A percentile compares a stretch with the other conserved stretches of the same genome.
phyloP scores from a whole-genome alignment of 2,329 filamentous ascomycete genomes.

The Exserohilum rostratum region DNA sequence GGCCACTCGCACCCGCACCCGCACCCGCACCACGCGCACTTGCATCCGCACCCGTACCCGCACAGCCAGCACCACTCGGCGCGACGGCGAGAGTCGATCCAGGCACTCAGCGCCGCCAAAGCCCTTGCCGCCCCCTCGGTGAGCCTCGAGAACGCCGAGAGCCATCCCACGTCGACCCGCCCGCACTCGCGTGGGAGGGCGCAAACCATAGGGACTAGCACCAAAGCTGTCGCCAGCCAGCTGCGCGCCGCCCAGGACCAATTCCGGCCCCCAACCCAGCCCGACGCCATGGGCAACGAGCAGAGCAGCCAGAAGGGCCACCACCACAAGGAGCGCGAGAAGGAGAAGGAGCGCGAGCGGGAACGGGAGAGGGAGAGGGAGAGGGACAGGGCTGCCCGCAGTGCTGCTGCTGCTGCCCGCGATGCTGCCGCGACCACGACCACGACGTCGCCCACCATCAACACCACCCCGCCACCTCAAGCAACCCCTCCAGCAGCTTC shows the following conservation, averaged over 20 bases:
- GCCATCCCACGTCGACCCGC: conserved; percentile 34
- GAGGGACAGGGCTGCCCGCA: conserved; percentile 14
- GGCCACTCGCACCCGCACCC: conserved; percentile 13
- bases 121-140: conserved; percentile 48
- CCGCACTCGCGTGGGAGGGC: conserved; percentile 38
- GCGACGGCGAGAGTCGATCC: conserved; percentile 50
- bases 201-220: conserved; percentile 30
- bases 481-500: neutral
- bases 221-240: conserved; percentile 32
- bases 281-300: conserved; percentile 49
- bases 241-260: conserved; percentile 42
- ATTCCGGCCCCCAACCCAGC: conserved; percentile 16
- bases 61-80: conserved; percentile 33
- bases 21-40: conserved; percentile 12
- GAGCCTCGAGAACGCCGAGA: conserved; percentile 45
- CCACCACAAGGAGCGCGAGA: conserved; percentile 2
- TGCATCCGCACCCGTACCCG: conserved; percentile 11
- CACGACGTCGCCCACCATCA: conserved; percentile 5
- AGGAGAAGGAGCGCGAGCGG: conserved; percentile 6
- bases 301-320: conserved; percentile 43
- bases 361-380: conserved; percentile 1
- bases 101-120: conserved; percentile 46
- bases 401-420: neutral
- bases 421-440: conserved; percentile 16
- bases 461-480: neutral